Conservation (phyloP, 495 filamentous ascomycete genomes). For the Penicillium egyptiacum region DNA sequence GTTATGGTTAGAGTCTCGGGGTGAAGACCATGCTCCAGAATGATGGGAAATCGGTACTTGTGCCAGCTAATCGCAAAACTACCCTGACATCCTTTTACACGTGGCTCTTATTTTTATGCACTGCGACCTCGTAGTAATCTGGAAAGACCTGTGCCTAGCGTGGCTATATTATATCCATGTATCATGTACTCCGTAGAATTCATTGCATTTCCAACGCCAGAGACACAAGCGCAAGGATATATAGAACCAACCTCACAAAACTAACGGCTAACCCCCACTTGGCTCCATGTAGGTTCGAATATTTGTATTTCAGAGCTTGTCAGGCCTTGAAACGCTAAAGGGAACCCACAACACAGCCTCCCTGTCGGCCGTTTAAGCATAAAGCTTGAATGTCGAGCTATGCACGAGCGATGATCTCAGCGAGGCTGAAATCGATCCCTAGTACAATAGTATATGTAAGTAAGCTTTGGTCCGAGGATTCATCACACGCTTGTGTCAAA, state of each 20-base stretch:
- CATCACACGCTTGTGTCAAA: conserved; percentile 6
- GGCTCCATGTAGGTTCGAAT: neutral
- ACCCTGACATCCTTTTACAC: neutral
- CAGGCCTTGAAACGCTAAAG: conserved; percentile 11
- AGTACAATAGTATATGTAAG: neutral
- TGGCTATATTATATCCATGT: too few species aligned
- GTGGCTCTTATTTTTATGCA: neutral
- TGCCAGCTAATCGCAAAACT: neutral
- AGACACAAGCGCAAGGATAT: neutral
- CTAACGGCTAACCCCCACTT: neutral
- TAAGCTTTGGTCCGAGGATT: neutral
- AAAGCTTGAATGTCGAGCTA: conserved; percentile 18
- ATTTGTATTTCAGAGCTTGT: neutral
- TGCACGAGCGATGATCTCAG: conserved; percentile 15
- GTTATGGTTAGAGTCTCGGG: neutral
- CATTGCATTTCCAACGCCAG: neutral
- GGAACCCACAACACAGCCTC: conserved; percentile 22
- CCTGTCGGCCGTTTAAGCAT: conserved; percentile 25
- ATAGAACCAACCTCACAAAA: neutral
- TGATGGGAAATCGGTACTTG: neutral
- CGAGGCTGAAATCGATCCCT: conserved; percentile 7
- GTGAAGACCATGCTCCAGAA: neutral
- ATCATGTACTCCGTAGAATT: too few species aligned
- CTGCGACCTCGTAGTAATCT: neutral
- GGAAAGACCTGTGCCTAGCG: neutral